Percentiles rank a stretch among this genome's conserved stretches.
phyloP scores from a whole-genome alignment of 768 basidiomycete genomes.

The Omphalotus guepiniiformis region DNA sequence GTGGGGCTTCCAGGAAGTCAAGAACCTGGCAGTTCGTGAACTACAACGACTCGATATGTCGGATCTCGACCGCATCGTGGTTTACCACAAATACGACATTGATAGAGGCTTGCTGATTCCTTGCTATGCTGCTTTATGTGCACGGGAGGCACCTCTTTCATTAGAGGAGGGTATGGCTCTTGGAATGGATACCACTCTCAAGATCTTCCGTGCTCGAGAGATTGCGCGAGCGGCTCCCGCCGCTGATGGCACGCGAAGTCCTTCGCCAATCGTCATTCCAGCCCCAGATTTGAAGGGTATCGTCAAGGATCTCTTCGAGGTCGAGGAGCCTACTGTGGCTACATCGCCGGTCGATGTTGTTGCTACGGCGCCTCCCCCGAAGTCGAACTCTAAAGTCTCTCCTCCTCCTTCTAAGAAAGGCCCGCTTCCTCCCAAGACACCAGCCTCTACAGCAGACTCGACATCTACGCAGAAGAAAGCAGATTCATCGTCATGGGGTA shows the following conservation, averaged over 20 bases:
- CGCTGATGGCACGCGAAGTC: slow-evolving; percentile 5
- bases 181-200: slow-evolving; percentile 47
- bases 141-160: slow-evolving; percentile 44
- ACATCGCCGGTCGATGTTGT: slow-evolving; percentile 3
- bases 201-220: slow-evolving; percentile 50
- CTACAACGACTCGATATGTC: slow-evolving; percentile 44
- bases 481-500: background rate
- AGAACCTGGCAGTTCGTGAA: slow-evolving; percentile 54
- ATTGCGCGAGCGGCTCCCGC: slow-evolving; percentile 28
- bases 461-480: background rate
- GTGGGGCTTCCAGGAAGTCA: slow-evolving; percentile 56
- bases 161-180: slow-evolving; percentile 53
- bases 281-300: slow-evolving; percentile 7
- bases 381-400: background rate
- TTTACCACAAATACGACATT: slow-evolving; percentile 51
- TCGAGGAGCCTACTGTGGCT: background rate
- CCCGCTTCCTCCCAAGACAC: background rate
- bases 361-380: background rate
- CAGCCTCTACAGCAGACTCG: background rate
- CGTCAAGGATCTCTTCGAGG: slow-evolving; percentile 6
- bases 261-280: background rate
- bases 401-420: background rate
- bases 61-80: slow-evolving; percentile 47
- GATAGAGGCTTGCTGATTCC: slow-evolving; percentile 46
- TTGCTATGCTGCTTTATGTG: slow-evolving; percentile 51